Evolutionary conservation across 305 asterid genomes (phyloP).

Genomic region (Petunia hybrid): DNA sequence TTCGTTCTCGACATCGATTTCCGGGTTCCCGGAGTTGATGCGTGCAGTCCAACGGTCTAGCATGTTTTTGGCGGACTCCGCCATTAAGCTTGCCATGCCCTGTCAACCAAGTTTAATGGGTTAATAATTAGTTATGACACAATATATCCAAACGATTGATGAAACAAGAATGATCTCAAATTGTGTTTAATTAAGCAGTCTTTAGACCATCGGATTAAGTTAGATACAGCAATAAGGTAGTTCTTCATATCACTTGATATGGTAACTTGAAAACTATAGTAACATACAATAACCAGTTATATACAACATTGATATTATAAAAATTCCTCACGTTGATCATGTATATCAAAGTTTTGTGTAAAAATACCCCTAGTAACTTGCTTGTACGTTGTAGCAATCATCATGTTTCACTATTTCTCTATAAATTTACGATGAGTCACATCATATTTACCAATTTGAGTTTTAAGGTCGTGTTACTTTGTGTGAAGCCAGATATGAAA

Average conservation of each 20-base stretch:
- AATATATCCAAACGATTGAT: not conserved
- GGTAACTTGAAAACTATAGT: too few species aligned
- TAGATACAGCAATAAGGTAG: too few species aligned
- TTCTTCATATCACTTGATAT: too few species aligned
- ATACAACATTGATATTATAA: not conserved
- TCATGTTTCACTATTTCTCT: not conserved
- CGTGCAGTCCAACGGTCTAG: slow-evolving; percentile 63
- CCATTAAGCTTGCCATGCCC: slow-evolving; percentile 84
- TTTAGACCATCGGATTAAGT: too few species aligned
- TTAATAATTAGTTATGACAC: not conserved
- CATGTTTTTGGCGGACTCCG: slow-evolving; percentile 67
- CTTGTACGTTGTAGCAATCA: not conserved
- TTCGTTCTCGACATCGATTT: slow-evolving; percentile 76
- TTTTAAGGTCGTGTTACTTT: not conserved
- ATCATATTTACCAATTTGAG: not conserved
- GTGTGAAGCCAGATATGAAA: not conserved
- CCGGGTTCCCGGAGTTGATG: slow-evolving; percentile 53
- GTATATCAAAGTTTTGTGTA: not conserved
- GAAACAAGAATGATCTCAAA: too few species aligned
- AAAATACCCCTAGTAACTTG: not conserved
- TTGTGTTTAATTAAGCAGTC: too few species aligned
- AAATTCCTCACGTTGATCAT: not conserved
- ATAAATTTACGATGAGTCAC: not conserved
- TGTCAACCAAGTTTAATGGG: slow-evolving; percentile 32
- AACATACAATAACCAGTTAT: too few species aligned